These are phyloP conservation scores for Aspergillaceae sp. DNA, from an alignment of 2,329 filamentous ascomycete genomes.

Conservation along the genomic window DNA sequence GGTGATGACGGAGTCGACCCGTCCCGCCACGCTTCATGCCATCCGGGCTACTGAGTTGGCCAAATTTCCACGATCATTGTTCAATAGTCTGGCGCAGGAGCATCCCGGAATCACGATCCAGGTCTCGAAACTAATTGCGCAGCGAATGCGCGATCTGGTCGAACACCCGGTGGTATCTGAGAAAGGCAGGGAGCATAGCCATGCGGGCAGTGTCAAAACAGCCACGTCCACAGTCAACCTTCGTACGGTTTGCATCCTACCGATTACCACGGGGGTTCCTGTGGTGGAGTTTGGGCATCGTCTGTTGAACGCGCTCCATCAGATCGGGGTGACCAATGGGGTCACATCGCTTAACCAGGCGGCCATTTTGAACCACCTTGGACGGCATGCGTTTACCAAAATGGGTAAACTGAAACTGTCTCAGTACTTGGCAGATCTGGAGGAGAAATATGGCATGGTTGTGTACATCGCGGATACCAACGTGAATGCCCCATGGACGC, in stretches of 20 bases:
- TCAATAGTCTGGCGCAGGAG: conserved; percentile 95
- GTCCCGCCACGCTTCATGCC: conserved; percentile 86
- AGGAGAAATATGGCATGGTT: conserved; percentile 94
- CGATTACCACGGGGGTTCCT: conserved; percentile 82
- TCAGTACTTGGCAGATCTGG: conserved; percentile 90
- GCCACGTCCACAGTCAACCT: conserved; percentile 83
- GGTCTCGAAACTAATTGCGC: conserved; percentile 96
- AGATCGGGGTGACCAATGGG: conserved; percentile 82
- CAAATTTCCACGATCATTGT: conserved; percentile 89
- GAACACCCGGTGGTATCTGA: conserved; percentile 64
- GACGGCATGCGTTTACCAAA: conserved; percentile 89
- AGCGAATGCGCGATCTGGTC: conserved; percentile 80
- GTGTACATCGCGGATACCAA: conserved; percentile 94
- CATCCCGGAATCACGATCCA: conserved; percentile 98
- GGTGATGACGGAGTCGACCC: conserved; percentile 84
- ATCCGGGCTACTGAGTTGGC: conserved; percentile 95
- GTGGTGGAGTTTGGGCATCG: conserved; percentile 92
- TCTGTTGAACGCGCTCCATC: conserved; percentile 75
- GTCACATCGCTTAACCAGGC: conserved; percentile 89
- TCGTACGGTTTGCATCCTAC: conserved; percentile 83
- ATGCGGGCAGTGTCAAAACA: conserved; percentile 42
- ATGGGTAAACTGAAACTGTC: conserved; percentile 96
- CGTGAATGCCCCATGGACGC: conserved; percentile 95
- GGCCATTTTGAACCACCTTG: conserved; percentile 87
- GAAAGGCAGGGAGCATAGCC: conserved; percentile 53